Evolutionary conservation across 768 basidiomycete genomes (phyloP), one percentile per base, ranked within the genome.

Genomic region (Lentinula edodes): DNA sequence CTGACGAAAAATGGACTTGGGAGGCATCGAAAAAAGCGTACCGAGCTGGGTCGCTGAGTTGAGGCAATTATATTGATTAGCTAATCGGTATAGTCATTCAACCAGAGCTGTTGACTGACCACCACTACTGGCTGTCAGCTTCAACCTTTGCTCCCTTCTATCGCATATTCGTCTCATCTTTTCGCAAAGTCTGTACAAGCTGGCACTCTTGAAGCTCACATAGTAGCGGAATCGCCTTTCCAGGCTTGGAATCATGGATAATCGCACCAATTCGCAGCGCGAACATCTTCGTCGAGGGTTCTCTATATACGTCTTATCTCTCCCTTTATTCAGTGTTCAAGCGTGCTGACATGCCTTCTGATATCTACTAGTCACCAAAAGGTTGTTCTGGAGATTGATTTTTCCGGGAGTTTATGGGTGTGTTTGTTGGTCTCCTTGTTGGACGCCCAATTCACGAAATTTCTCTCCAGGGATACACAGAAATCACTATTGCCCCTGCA

Each of bases 311-410:
- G 91, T 91, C 68, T 69, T 69, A 63, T 76, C 64, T 65, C 58
- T 64, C 68, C 76, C 68, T 60, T 64, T 61, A 72, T 62, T 61
- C 51, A 61, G 65, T 61, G 36, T 51, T 56, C 56, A 55, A 54
- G 59, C 41, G 58, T 72, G 68, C 76, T 82, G 83, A 85, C 72
- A 78, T 72, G 66, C 56, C 4, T 63, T 72, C 71, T 68, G 73
- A 80, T 86, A 72, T 88, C 73, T 87, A 93, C 89, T 87, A 92
- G 90, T 76, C 91, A 96, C 76, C 96, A 98, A 83, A 93, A 93
- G 73, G 95, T 97, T 55, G 91, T 92, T 64, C 78, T 98, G 66
- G 93, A 96, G 76, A 86, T 98, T 63, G 93, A 95, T 79, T 94
- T 97, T 73, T 82, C 88, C 7, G 96, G 96, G 20, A 80, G 81